Conservation (phyloP, 768 basidiomycete genomes). For the Boletellus ananiceps region DNA sequence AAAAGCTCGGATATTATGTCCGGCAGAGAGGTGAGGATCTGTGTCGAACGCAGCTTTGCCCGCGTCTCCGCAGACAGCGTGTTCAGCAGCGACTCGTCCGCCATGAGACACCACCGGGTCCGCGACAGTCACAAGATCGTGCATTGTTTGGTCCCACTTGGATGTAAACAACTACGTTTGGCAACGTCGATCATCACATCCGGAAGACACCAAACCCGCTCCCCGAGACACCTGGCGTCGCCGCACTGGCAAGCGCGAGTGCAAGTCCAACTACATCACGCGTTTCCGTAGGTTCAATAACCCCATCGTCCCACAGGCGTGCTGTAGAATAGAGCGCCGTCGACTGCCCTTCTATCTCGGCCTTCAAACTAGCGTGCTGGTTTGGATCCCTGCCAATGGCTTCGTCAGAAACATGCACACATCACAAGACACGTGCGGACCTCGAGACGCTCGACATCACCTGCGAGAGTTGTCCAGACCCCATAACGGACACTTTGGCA, state of each 20-base stretch:
- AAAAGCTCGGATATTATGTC: conserved; percentile 80
- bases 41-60: conserved; percentile 71
- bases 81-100: conserved; percentile 16
- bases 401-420: not conserved
- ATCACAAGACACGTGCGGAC: conserved; percentile 35
- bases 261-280: conserved; percentile 83
- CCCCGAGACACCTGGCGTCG: conserved; percentile 40
- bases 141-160: conserved; percentile 22
- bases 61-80: conserved; percentile 60
- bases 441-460: conserved; percentile 90
- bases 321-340: conserved; percentile 86
- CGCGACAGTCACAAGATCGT: not conserved
- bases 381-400: conserved; percentile 58
- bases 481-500: conserved; percentile 94
- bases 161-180: conserved; percentile 26
- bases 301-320: conserved; percentile 91
- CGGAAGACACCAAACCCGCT: conserved; percentile 87
- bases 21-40: conserved; percentile 78
- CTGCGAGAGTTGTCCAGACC: conserved; percentile 85
- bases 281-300: conserved; percentile 86
- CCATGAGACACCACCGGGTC: conserved; percentile 9
- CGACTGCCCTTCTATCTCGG: conserved; percentile 86
- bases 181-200: conserved; percentile 53
- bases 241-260: conserved; percentile 61
- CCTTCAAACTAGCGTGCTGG: conserved; percentile 68